Conservation (phyloP, 2,329 filamentous ascomycete species). For the Pleomassaria siparia region DNA sequence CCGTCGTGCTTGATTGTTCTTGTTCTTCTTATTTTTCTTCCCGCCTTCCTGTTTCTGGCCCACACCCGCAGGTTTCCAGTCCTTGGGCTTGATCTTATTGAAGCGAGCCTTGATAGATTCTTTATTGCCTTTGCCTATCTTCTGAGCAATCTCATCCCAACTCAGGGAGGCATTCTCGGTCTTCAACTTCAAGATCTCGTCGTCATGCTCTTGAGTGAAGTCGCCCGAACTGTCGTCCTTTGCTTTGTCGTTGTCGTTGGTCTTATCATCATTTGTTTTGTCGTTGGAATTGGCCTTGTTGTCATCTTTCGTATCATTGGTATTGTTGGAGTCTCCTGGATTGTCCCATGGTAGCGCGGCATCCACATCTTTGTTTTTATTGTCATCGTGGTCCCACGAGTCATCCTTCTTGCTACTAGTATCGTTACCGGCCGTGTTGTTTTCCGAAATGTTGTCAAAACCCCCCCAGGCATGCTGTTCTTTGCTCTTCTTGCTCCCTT, state of each 20-base stretch:
- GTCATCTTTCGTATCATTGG: background rate
- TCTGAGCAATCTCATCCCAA: constrained; percentile 36
- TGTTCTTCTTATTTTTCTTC: constrained; percentile 12
- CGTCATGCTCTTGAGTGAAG: constrained; percentile 46
- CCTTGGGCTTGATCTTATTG: constrained; percentile 38
- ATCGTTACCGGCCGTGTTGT: background rate
- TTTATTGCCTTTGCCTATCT: constrained; percentile 25
- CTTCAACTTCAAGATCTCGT: constrained; percentile 42
- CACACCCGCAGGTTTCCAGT: constrained; percentile 16
- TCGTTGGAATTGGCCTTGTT: background rate
- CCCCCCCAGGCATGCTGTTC: background rate
- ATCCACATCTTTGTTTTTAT: background rate
- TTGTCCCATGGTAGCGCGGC: background rate
- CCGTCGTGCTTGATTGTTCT: constrained; percentile 4
- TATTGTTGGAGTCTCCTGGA: background rate
- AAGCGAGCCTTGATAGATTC: constrained; percentile 27
- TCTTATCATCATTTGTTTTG: background rate
- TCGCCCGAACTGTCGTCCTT: background rate
- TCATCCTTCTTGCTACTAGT: background rate
- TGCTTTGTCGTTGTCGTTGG: background rate
- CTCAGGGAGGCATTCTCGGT: constrained; percentile 16
- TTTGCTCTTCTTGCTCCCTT: background rate
- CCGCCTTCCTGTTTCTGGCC: constrained; percentile 8
- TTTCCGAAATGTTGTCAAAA: background rate
- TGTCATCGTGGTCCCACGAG: background rate